A percentile compares a stretch with the other conserved stretches of the same genome.
These are phyloP conservation scores for Colletotrichum eleusines DNA, from an alignment of 2,329 filamentous ascomycete species.

Conservation along the genomic window DNA sequence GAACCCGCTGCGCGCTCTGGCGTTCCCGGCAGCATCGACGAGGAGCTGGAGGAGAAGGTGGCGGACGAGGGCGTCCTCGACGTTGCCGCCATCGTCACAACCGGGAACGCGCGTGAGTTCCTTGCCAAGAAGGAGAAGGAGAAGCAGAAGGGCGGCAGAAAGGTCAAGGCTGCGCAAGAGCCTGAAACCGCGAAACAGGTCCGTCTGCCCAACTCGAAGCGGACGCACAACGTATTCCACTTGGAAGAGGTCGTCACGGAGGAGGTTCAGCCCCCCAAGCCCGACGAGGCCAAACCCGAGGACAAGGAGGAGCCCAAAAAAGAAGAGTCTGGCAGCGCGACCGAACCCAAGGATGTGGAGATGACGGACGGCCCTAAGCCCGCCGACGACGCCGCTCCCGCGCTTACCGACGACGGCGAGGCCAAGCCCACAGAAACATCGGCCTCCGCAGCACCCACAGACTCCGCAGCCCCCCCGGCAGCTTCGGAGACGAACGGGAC, in stretches of 20 bases:
- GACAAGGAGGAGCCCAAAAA: conserved; percentile 28
- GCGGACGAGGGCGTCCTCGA: conserved; percentile 78
- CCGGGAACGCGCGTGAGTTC: conserved; percentile 84
- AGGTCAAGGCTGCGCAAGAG: conserved; percentile 68
- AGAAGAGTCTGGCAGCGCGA: conserved; percentile 10
- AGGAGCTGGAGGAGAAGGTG: conserved; percentile 54
- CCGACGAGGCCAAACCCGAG: conserved; percentile 45
- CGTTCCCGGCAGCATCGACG: conserved; percentile 40
- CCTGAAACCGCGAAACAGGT: conserved; percentile 66
- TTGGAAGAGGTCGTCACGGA: conserved; percentile 77
- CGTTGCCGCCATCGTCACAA: conserved; percentile 86
- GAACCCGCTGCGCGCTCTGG: conserved; percentile 49
- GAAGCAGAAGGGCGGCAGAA: conserved; percentile 70
- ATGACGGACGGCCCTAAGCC: conserved; percentile 43
- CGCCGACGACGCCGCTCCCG: conserved; percentile 36
- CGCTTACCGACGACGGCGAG: conserved; percentile 42
- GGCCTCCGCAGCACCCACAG: conserved; percentile 29
- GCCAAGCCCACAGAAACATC: conserved; percentile 44
- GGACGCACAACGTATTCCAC: conserved; percentile 76
- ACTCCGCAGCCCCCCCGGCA: conserved; percentile 37
- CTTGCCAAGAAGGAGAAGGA: conserved; percentile 86
- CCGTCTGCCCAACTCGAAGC: conserved; percentile 79
- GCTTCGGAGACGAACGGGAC: conserved; percentile 42
- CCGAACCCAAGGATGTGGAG: conserved; percentile 42
- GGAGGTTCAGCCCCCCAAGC: conserved; percentile 55